These are phyloP conservation scores for Mycosphaerella sp. DNA, from an alignment of 2,329 filamentous ascomycete species.

Conservation along the genomic window DNA sequence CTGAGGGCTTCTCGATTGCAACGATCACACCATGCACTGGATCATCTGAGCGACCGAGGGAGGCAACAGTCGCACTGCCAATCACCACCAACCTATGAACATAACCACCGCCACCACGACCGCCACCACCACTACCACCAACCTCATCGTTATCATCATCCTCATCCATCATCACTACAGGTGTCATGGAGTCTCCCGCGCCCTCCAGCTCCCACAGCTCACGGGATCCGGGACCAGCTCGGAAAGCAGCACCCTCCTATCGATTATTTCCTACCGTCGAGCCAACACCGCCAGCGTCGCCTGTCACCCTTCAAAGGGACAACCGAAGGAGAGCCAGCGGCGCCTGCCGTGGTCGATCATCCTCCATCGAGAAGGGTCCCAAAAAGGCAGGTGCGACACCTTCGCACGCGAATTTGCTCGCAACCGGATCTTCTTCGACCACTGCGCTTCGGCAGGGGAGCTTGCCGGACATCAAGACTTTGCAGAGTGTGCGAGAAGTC, in stretches of 20 bases:
- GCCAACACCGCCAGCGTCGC: conserved; percentile 22
- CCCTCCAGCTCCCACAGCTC: conserved; percentile 13
- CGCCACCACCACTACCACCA: conserved; percentile 5
- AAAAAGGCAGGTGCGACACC: neutral
- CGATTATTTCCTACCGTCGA: conserved; percentile 28
- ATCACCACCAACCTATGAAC: too few relatives aligned
- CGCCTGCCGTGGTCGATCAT: conserved; percentile 20
- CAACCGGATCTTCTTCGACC: conserved; percentile 4
- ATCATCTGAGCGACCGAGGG: neutral
- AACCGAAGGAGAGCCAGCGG: conserved; percentile 15
- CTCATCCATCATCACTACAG: neutral
- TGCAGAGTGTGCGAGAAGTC: conserved; percentile 8
- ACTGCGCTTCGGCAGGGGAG: conserved; percentile 10
- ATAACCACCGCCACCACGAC: neutral
- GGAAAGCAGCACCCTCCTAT: conserved; percentile 19
- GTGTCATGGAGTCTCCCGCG: conserved; percentile 12
- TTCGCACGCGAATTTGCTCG: neutral
- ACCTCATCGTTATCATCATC: neutral
- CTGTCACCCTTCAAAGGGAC: conserved; percentile 18
- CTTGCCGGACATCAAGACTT: conserved; percentile 13
- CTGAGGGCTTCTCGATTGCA: neutral
- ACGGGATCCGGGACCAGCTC: conserved; percentile 11
- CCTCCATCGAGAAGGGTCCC: conserved; percentile 20
- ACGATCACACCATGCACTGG: neutral
- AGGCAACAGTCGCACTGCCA: neutral